Base-by-base conservation (phyloP, 148 eudicot species). In the Silene uniflora region DNA sequence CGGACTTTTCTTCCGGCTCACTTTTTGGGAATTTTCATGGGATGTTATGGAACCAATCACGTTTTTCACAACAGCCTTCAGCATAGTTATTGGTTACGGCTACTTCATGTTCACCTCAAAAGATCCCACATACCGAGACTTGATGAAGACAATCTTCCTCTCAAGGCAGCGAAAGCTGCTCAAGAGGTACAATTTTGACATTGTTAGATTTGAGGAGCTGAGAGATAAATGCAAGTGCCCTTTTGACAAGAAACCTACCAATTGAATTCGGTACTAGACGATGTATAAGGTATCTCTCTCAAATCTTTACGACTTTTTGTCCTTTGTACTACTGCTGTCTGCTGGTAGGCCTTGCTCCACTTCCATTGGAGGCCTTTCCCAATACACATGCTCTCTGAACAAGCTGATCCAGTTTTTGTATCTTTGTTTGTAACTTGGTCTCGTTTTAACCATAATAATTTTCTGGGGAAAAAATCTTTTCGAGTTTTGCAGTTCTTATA, bases 1-100 rank as follows among this genome's bases (percentile, higher is more conserved):
- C 24, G 90, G 91, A 21, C 89, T 90, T 69, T 94, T 94, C 86
- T 94, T 94, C 72, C 96, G 96, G 9, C 88, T 91, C 10, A 91
- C 98, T 23, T 94, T 91, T 84, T 94, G 97, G 98, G 98, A 91
- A 73, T 90, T 90, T 79, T 94, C 98, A 4, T 94, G 98, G 98
- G 98, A 94, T 67, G 91, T 94, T 13, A 94, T 91, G 98, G 98
- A 94, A 85, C 98, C 98, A 0, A 81, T 94, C 73, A 91, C 97
- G 14, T 90, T 94, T 75, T 94, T 94, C 78, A 71, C 91, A 21
- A 89, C 98, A 10, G 72, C 95, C 49, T 35, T 91, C 0, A 91
- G 97, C 32, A 74, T 91, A 68, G 85, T 90, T 72, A 77, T 90
- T n/a, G 86, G 98, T 76, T 91, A 94, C 72, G 87, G 91, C 27